Base-by-base conservation (phyloP, 1,139 yeast genomes). In the Pichia sp. region DNA sequence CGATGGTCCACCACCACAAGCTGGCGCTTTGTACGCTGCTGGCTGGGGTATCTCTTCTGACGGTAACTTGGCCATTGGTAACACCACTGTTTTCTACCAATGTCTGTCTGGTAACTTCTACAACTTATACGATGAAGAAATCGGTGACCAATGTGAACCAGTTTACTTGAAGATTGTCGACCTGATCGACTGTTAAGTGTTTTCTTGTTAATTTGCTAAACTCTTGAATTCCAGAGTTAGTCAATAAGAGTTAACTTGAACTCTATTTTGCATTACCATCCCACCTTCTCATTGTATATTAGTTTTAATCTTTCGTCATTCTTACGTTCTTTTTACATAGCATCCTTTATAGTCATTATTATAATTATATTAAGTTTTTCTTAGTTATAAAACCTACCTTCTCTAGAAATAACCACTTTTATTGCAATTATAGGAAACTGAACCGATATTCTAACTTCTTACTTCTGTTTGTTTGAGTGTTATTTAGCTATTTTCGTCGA, bases 1-100 rank as follows among this genome's bases (percentile, higher is more conserved):
- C 66, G 93, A 85, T 68, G 93, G 93, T 70, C 95, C 93, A 64
- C 90, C 91, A 73, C 93, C 93, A 66, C 95, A 86, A 77, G 91
- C 93, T 53, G 95, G 93, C 70, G 78, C 90, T 60, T 82, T 86
- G 70, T 86, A 83, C 73, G 93, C 95, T 66, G 87, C 83, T 58
- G 95, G 95, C 62, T 87, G 95, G 95, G 76, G 87, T 49, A 72
- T 85, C 62, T 75, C 36, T 16, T 5, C 84, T 55, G 65, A 81
- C 54, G 89, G 89, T 64, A 69, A 74, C 74, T 79, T 86, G 70
- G 87, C 88, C 55, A 73, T 86, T 61, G 93, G 93, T 72, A 73
- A 74, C 70, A 68, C 70, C 54, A 76, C 79, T 58, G 72, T 73
- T 57, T 86, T 86, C 82, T 85, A 78, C 79, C 89, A 85, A 75